Conservation (phyloP, 768 basidiomycete genomes). For the Lactarius trivialis region DNA sequence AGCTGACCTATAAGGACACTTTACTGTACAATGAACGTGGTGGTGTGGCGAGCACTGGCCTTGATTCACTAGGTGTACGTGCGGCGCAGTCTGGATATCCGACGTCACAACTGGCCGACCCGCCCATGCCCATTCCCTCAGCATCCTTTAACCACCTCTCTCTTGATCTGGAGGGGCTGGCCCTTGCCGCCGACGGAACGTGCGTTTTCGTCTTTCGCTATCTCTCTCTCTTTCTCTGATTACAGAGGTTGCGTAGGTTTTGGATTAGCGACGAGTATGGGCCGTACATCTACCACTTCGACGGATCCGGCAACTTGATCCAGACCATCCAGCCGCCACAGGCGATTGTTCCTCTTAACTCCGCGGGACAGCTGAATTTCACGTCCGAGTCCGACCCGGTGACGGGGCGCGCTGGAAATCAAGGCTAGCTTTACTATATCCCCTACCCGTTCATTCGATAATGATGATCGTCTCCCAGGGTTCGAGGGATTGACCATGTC, state of each 20-base stretch:
- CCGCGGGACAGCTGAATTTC: slow-evolving; percentile 44
- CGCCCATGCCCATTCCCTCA: slow-evolving; percentile 41
- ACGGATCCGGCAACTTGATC: slow-evolving; percentile 41
- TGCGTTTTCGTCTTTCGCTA: slow-evolving; percentile 27
- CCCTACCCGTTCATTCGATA: neutral
- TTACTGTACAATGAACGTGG: slow-evolving; percentile 44
- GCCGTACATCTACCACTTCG: slow-evolving; percentile 54
- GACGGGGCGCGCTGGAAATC: slow-evolving; percentile 51
- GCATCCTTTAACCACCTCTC: slow-evolving; percentile 44
- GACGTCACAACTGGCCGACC: slow-evolving; percentile 33
- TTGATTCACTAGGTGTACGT: slow-evolving; percentile 47
- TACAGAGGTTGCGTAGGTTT: slow-evolving; percentile 33
- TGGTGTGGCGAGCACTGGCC: slow-evolving; percentile 44
- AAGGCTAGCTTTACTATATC: slow-evolving; percentile 33
- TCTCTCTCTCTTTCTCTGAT: neutral
- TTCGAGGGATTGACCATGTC: slow-evolving; percentile 56
- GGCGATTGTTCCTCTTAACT: slow-evolving; percentile 46
- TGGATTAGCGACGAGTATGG: slow-evolving; percentile 70
- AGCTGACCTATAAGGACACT: slow-evolving; percentile 45
- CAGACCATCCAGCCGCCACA: slow-evolving; percentile 52
- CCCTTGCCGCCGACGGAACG: slow-evolving; percentile 53
- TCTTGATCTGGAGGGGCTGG: slow-evolving; percentile 55
- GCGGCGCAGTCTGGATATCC: slow-evolving; percentile 32
- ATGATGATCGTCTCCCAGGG: slow-evolving; percentile 30
- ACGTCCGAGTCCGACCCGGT: slow-evolving; percentile 41